Percentiles rank a stretch among this genome's conserved stretches.
phyloP scores from a whole-genome alignment of 805 yeast genomes.

The Starmera pachycereana region DNA sequence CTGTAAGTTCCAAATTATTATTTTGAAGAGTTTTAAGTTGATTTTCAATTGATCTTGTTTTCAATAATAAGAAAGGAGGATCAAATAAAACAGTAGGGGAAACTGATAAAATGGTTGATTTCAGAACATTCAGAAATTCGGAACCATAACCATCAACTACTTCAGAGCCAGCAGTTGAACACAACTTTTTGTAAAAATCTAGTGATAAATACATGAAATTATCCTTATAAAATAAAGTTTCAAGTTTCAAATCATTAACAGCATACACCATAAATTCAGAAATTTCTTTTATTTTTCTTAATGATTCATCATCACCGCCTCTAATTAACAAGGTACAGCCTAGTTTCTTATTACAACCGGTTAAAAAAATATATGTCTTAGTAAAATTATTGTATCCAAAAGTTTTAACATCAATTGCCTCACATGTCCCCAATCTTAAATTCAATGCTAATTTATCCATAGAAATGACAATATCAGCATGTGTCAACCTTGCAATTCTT shows the following conservation, averaged over 20 bases:
- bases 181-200: conserved; percentile 21
- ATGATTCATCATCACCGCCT: conserved; percentile 55
- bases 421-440: conserved; percentile 70
- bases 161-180: conserved; percentile 8
- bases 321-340: conserved; percentile 87
- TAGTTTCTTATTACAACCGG: conserved; percentile 60
- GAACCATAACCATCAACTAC: conserved; percentile 22
- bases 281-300: conserved; percentile 65
- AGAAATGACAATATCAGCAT: conserved; percentile 77
- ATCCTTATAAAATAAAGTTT: conserved; percentile 63
- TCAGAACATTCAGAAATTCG: conserved; percentile 29
- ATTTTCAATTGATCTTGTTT: conserved; percentile 43
- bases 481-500: conserved; percentile 66
- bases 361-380: conserved; percentile 68
- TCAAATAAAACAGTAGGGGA: conserved; percentile 80
- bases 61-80: conserved; percentile 50
- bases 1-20: conserved; percentile 11
- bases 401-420: conserved; percentile 57
- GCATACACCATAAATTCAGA: conserved; percentile 74
- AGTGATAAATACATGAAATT: conserved; percentile 45
- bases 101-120: conserved; percentile 54
- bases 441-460: conserved; percentile 72
- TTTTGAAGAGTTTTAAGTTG: conserved; percentile 19
- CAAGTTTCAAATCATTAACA: conserved; percentile 70
- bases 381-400: conserved; percentile 44